Base-by-base conservation (phyloP, 129 eudicot species). In the Lonicera japonica region DNA sequence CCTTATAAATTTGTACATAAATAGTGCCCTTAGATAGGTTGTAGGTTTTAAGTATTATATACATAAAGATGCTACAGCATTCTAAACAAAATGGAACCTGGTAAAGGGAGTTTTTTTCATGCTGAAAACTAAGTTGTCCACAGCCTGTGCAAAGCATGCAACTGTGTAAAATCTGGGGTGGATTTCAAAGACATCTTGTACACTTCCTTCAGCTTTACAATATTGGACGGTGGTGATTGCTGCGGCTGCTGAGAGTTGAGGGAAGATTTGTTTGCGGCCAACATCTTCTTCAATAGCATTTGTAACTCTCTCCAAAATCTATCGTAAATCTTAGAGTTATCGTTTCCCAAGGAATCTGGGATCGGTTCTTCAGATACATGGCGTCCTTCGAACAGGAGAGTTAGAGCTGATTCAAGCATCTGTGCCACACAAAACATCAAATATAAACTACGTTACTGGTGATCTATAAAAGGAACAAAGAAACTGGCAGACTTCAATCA, bases 291-390 rank as follows among this genome's bases (percentile, higher is more conserved):
- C 85, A 94, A 73, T 39, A 89, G 56, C 68, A 57, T 73, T 75
- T 88, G 99, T 73, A 94, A 66, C 67, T 77, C 87, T 38, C 80
- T 75, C 99, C 99, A 94, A 69, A 85, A 88, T 51, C 75, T 81
- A 21, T 80, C 72, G 65, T 79, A 78, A 58, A 80, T 70, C 39
- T 65, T 63, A 13, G 63, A 45, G 67, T 76, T 65, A 2, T 71
- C 78, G 11, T 56, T 64, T 23, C 25, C 23, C 19, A 65, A 67
- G 10, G 88, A 68, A 20, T 70, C 57, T 12, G 72, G 64, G 9
- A 53, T 43, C 46, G 56, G 53, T 36, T 61, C 70, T 56, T 71
- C 69, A 21, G 95, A 77, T 58, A 83, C 60, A 38, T 71, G 83
- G 5, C 96, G 87, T 41, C 86, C 99, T 74, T 88, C 99, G 63